phyloP scores from a whole-genome alignment of 2,329 filamentous ascomycete genomes.

The Diaporthe eres region DNA sequence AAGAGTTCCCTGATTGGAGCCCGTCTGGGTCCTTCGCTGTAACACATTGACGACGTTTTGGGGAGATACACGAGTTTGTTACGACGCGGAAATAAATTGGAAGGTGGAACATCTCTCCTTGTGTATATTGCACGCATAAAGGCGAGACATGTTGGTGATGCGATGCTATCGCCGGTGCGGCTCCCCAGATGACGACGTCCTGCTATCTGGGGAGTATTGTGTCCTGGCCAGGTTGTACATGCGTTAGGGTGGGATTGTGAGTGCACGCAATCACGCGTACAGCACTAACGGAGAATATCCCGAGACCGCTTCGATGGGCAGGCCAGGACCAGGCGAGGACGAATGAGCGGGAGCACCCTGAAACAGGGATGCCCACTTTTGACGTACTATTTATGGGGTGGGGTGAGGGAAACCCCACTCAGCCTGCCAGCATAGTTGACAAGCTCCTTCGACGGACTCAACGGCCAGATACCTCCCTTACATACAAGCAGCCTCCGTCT shows the following conservation, averaged over 20 bases:
- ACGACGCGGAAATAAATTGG: background rate
- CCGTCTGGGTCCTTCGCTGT: background rate
- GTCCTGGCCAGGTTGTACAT: background rate
- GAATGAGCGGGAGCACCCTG: constrained; percentile 20
- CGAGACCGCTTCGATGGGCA: background rate
- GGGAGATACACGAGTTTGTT: background rate
- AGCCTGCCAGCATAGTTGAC: constrained; percentile 30
- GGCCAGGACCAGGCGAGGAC: constrained; percentile 9
- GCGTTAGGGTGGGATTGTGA: background rate
- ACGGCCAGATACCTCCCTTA: constrained; percentile 25
- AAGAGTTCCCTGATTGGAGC: background rate
- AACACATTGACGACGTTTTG: background rate
- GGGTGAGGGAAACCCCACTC: constrained; percentile 28
- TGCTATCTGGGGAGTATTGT: background rate
- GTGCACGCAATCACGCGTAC: background rate
- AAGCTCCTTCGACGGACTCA: constrained; percentile 30
- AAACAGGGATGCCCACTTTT: constrained; percentile 35
- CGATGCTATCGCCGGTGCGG: background rate
- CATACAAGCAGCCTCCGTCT: constrained; percentile 10
- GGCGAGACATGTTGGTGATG: constrained; percentile 9
- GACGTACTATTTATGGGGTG: constrained; percentile 25
- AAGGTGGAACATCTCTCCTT: background rate
- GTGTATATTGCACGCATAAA: background rate
- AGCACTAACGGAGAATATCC: constrained; percentile 17
- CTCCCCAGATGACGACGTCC: background rate